phyloP scores from a whole-genome alignment of 164 flowering plant genomes.

The Nymphaea thermarum region DNA sequence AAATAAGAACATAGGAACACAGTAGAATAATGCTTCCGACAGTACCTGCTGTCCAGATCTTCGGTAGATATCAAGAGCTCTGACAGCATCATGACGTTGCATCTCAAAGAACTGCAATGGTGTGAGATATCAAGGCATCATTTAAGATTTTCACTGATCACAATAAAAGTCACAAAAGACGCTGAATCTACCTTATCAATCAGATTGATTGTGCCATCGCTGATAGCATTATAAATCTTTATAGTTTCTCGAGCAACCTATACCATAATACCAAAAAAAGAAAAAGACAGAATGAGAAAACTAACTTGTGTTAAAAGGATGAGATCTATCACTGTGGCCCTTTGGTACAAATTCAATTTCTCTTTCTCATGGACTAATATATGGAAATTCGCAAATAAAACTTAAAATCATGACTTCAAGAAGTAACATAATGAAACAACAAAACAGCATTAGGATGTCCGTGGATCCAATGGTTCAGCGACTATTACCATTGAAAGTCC shows the following conservation, averaged over 20 bases:
- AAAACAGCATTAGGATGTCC: no score
- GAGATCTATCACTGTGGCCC: no score
- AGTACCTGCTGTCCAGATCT: conserved; percentile 82
- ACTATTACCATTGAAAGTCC: conserved; percentile 77
- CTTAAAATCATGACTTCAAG: no score
- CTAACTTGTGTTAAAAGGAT: not conserved
- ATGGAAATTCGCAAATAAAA: no score
- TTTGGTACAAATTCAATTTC: no score
- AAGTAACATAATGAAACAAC: no score
- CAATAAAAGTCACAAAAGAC: not conserved
- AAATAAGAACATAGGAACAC: not conserved
- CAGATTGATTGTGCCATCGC: conserved; percentile 76
- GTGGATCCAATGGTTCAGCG: not conserved
- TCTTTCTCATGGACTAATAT: no score
- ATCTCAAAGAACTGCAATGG: conserved; percentile 89
- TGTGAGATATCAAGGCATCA: not conserved
- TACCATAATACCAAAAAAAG: not conserved
- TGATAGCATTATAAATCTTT: conserved; percentile 79
- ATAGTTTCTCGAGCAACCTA: conserved; percentile 94
- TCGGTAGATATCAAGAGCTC: conserved; percentile 77
- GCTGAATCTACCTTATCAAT: conserved; percentile 73
- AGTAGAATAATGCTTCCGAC: not conserved
- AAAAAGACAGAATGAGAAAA: not conserved
- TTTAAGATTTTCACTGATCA: not conserved
- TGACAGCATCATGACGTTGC: conserved; percentile 83